Base-by-base conservation (phyloP, 208 protist species). In the Acanthamoeba polyphaga region DNA sequence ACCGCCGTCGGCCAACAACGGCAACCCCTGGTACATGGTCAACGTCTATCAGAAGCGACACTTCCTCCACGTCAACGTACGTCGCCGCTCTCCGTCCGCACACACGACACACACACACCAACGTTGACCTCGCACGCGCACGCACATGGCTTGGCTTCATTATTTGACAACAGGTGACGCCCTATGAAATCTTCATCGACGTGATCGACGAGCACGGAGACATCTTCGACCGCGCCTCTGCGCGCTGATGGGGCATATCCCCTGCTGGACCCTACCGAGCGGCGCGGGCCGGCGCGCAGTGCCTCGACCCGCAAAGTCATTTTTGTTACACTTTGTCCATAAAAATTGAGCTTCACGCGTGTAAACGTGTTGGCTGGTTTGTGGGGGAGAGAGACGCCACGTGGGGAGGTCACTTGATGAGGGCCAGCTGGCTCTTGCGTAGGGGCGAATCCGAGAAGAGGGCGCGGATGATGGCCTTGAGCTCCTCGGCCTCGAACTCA, bases 361-460 rank as follows among this genome's bases (percentile, higher is more conserved):
- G 8, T n/a, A 9, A 64, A 64, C 58, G 7, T 24, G 19, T 17
- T 9, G 13, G 53, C 53, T 19, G 13, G 53, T 58, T 49, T n/a
- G n/a, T n/a, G n/a, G n/a, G n/a, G 43, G 43, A 5, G 43, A 1
- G 43, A 10, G 43, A 8, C 43, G 43, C 43, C 43, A 49, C 53
- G 9, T 9, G 10, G 55, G 55, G n/a, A 24, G 55, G 10, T 72
- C 66, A 72, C 66, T 32, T 58, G 53, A 92, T 68, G 87, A 92
- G 62, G 43, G 87, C 64, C 43, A 92, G 38, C 19, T 92, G 87
- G 43, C 64, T 68, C 43, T 74, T 94, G 43, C 89, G 89, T 3
- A 76, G 89, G 12, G 89, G 89, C 17, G 68, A 70, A 27, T 94
- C 89, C 6, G 89, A 94, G 51, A 94, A 94, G 51, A 94, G 89